Evolutionary conservation across 768 basidiomycete genomes (phyloP).

Genomic region (Chalciporus piperatus): DNA sequence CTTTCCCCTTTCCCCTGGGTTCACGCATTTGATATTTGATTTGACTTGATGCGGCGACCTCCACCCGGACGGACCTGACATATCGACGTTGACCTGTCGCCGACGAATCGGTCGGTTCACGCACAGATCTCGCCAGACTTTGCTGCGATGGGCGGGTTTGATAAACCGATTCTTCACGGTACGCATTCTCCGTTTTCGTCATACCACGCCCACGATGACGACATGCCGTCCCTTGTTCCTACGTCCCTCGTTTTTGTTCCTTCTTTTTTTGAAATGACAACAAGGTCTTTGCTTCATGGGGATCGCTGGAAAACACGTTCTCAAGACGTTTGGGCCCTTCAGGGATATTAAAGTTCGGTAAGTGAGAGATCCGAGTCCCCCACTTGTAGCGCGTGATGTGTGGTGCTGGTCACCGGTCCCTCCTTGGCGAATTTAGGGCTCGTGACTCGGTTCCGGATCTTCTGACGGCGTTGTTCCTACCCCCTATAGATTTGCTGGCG

Average conservation of each 20-base stretch:
- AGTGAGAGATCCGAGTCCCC: slow-evolving; percentile 19
- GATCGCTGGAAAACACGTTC: slow-evolving; percentile 87
- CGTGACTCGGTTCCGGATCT: too few relatives aligned
- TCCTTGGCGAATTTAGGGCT: too few relatives aligned
- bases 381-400: background rate
- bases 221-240: background rate
- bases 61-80: background rate
- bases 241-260: background rate
- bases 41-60: background rate
- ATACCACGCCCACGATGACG: background rate
- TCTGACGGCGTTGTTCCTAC: too few relatives aligned
- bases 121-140: slow-evolving; percentile 86
- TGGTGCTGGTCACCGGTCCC: too few relatives aligned
- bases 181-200: background rate
- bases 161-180: slow-evolving; percentile 83
- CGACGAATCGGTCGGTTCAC: slow-evolving; percentile 2
- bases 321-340: slow-evolving; percentile 81
- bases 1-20: slow-evolving; percentile 2
- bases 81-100: background rate
- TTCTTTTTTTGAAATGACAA: background rate
- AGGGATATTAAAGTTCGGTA: slow-evolving; percentile 95
- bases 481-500: slow-evolving; percentile 69
- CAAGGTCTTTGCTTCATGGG: slow-evolving; percentile 88
- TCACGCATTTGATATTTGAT: background rate
- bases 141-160: slow-evolving; percentile 92